These are phyloP conservation scores for Candida albicans DNA, from an alignment of 1,139 yeast species.

Conservation along the genomic window DNA sequence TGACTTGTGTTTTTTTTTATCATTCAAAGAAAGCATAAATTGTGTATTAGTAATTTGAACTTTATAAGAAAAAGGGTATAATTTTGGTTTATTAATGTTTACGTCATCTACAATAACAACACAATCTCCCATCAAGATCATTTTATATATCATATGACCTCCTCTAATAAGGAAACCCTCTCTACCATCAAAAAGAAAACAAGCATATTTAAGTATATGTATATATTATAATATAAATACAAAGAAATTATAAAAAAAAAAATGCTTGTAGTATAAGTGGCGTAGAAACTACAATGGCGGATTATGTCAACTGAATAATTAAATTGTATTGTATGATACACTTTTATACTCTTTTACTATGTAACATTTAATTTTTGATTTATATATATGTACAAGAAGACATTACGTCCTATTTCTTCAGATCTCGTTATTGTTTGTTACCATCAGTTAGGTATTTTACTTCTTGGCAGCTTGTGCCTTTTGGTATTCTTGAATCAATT, in stretches of 20 bases:
- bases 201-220: constrained; percentile 4
- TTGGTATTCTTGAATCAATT: constrained; percentile 81
- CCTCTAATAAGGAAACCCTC: constrained; percentile 1
- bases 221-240: constrained; percentile 7
- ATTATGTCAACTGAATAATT: too few relatives aligned
- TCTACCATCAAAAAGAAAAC: neutral
- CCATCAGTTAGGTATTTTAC: constrained; percentile 11
- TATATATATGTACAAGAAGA: constrained; percentile 2
- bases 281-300: too few relatives aligned
- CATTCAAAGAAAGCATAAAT: constrained; percentile 9
- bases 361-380: neutral
- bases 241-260: constrained; percentile 2
- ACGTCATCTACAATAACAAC: constrained; percentile 19
- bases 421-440: neutral
- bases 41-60: constrained; percentile 12
- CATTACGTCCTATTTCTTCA: neutral
- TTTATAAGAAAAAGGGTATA: constrained; percentile 2
- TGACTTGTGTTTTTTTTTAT: constrained; percentile 1
- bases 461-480: constrained; percentile 32
- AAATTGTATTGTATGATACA: neutral
- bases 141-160: neutral
- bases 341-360: too few relatives aligned
- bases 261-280: neutral
- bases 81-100: constrained; percentile 26
- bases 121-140: neutral